A percentile compares a stretch with the other conserved stretches of the same genome.
Conservation (phyloP, 225 moss, liverwort and hornwort genomes). For the Polytrichum commune region DNA sequence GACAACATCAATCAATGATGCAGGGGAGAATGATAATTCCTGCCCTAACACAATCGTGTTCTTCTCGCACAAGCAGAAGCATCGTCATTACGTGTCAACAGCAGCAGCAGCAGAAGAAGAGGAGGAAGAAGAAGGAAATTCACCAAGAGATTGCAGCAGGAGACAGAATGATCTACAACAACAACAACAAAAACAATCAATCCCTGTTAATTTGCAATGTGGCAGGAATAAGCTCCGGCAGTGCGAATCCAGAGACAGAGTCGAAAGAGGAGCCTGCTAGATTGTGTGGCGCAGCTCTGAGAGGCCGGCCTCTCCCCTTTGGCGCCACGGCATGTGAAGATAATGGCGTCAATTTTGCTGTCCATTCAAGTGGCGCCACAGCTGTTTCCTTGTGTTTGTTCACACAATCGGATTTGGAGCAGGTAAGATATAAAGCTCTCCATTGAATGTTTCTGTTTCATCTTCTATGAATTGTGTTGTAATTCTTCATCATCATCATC, state of each 20-base stretch:
- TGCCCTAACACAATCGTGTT: too few species aligned
- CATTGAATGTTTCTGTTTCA: background rate
- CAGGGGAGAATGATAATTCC: too few species aligned
- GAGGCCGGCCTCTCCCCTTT: constrained; percentile 74
- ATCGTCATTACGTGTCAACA: too few species aligned
- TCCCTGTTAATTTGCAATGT: constrained; percentile 40
- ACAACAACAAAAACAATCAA: too few species aligned
- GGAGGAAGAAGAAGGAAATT: too few species aligned
- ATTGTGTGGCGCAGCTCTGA: constrained; percentile 52
- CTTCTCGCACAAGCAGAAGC: too few species aligned
- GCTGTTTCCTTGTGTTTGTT: constrained; percentile 72
- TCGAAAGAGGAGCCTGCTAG: constrained; percentile 27
- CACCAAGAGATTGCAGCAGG: too few species aligned
- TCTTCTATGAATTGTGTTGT: too few species aligned
- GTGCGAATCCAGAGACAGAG: constrained; percentile 52
- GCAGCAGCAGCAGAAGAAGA: too few species aligned
- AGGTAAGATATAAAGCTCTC: constrained; percentile 28
- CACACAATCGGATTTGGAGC: constrained; percentile 68
- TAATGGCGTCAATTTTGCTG: constrained; percentile 75
- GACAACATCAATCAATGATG: too few species aligned
- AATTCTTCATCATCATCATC: too few species aligned
- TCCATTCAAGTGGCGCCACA: constrained; percentile 79
- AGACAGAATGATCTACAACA: too few species aligned
- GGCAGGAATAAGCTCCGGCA: constrained; percentile 49
- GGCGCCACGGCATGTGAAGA: constrained; percentile 62